Conservation (phyloP, 495 filamentous ascomycete species). For the Hypoxylon trugodes region DNA sequence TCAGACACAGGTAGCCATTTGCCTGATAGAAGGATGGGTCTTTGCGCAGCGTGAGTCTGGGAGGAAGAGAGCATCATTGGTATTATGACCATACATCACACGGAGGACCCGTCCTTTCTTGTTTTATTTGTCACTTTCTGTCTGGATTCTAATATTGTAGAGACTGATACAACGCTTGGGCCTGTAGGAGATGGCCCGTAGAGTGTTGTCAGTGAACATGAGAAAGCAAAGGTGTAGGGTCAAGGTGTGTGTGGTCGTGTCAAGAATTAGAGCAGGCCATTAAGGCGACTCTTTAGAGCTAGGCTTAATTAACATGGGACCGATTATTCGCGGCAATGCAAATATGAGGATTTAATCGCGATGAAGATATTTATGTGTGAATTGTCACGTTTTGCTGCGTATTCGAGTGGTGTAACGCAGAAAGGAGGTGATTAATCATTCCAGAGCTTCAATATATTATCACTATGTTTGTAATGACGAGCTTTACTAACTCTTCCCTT, state of each 20-base stretch:
- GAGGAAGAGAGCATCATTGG: conserved; percentile 25
- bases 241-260: conserved; percentile 21
- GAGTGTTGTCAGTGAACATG: conserved; percentile 16
- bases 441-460: no score
- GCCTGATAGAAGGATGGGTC: not conserved
- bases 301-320: conserved; percentile 37
- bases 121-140: conserved; percentile 39
- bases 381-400: not conserved
- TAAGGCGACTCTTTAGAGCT: conserved; percentile 29
- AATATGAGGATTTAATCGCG: conserved; percentile 9
- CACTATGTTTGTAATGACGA: no score
- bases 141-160: conserved; percentile 42
- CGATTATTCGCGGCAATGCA: conserved; percentile 32
- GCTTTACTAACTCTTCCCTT: no score
- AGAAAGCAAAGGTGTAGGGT: conserved; percentile 23
- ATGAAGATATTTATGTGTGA: not conserved
- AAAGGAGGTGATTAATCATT: no score
- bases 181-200: conserved; percentile 9
- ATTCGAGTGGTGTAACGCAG: not conserved
- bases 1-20: not conserved
- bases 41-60: conserved; percentile 4
- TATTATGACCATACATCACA: conserved; percentile 33
- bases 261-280: conserved; percentile 30
- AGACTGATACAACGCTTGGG: conserved; percentile 24
- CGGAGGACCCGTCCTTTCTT: conserved; percentile 24